phyloP scores from a whole-genome alignment of 495 filamentous ascomycete genomes.

The Aspergillus bridgeri region DNA sequence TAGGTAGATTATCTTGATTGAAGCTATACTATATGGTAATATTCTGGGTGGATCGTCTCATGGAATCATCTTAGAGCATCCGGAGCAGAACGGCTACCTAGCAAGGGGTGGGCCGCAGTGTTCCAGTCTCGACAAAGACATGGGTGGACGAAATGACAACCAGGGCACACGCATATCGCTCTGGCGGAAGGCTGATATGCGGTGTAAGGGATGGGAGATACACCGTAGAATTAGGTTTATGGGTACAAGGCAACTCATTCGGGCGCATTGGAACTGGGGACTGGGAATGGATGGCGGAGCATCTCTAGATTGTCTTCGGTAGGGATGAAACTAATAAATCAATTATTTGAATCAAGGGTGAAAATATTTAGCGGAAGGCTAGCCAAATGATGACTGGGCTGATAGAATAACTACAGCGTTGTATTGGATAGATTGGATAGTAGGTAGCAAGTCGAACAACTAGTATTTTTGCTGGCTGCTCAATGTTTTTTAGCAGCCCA shows the following conservation, averaged over 20 bases:
- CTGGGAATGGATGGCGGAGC: neutral
- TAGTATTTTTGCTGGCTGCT: no score
- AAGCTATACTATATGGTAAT: no score
- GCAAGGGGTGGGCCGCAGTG: neutral
- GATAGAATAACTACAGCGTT: no score
- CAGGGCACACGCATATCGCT: neutral
- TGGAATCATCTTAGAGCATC: neutral
- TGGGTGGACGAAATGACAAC: neutral
- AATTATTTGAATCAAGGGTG: neutral
- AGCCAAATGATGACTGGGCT: neutral
- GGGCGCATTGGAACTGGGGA: neutral
- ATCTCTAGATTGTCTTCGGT: neutral
- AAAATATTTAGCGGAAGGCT: neutral
- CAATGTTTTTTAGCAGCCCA: no score
- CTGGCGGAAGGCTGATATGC: neutral
- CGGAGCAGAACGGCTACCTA: neutral
- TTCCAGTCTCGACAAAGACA: neutral
- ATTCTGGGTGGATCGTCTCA: no score
- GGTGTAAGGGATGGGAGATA: conserved; percentile 4
- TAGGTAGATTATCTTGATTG: no score
- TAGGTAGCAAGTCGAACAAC: no score
- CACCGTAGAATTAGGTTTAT: neutral
- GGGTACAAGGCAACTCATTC: neutral
- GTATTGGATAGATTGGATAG: no score
- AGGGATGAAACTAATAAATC: neutral